phyloP scores from a whole-genome alignment of 371 early-diverging fungal genomes.

The Mucor plumbeus region DNA sequence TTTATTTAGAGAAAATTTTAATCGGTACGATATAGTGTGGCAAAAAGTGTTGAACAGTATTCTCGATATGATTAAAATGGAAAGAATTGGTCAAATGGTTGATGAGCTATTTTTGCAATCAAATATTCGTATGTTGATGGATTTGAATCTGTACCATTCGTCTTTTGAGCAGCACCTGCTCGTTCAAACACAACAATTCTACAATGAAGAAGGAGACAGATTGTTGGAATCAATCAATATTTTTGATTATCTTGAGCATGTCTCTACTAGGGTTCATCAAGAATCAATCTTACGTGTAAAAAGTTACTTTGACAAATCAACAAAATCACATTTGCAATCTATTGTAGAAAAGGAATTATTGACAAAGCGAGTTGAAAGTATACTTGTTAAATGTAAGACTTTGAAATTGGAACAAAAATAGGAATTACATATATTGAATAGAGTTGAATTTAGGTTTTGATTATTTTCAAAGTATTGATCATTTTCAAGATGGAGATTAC shows the following conservation, averaged over 20 bases:
- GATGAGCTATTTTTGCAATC: constrained; percentile 56
- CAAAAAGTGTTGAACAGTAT: constrained; percentile 58
- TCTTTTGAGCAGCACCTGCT: constrained; percentile 75
- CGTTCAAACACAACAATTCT: constrained; percentile 68
- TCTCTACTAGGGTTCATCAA: constrained; percentile 71
- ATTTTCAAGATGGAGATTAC: constrained; percentile 22
- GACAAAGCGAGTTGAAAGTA: constrained; percentile 62
- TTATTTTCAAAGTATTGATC: constrained; percentile 54
- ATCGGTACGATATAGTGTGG: constrained; percentile 56
- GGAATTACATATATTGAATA: background rate
- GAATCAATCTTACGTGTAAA: constrained; percentile 69
- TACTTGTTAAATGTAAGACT: constrained; percentile 68
- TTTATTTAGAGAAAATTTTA: constrained; percentile 68
- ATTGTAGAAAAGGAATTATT: constrained; percentile 75
- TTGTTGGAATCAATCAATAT: constrained; percentile 60
- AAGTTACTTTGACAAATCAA: constrained; percentile 78
- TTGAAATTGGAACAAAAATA: no score
- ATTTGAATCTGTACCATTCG: constrained; percentile 75
- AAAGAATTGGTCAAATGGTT: constrained; percentile 40
- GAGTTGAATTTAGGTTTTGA: constrained; percentile 52
- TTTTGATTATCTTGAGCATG: constrained; percentile 72
- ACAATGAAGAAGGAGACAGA: constrained; percentile 69
- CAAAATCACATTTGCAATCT: constrained; percentile 65
- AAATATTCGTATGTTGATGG: constrained; percentile 78
- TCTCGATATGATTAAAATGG: constrained; percentile 59